Percentiles rank a stretch among this genome's conserved stretches.
These are phyloP conservation scores for Kluyveromyces aestuarii DNA, from an alignment of 805 yeast genomes.

Conservation along the genomic window DNA sequence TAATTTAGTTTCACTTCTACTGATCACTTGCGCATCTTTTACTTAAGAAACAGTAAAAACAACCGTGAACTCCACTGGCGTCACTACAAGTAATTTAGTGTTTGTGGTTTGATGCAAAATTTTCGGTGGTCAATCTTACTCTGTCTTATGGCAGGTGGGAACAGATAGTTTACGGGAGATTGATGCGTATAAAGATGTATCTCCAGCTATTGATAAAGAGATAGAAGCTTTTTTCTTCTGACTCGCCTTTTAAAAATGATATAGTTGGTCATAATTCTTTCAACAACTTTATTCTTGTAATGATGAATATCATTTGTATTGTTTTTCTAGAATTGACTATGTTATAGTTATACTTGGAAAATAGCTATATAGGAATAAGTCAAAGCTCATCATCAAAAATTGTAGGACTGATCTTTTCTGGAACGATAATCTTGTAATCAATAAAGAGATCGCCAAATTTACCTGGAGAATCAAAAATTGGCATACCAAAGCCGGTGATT, in stretches of 20 bases:
- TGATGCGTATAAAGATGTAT: conserved; percentile 26
- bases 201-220: conserved; percentile 30
- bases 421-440: conserved; percentile 40
- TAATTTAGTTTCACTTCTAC: background rate
- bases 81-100: conserved; percentile 14
- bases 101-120: conserved; percentile 21
- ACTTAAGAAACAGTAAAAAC: background rate
- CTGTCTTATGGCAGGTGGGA: background rate
- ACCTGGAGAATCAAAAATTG: conserved; percentile 38
- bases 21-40: too few species aligned
- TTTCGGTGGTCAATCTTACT: background rate
- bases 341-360: background rate
- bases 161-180: conserved; percentile 19
- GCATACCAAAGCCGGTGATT: conserved; percentile 81
- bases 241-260: conserved; percentile 22
- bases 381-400: conserved; percentile 6
- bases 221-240: conserved; percentile 26
- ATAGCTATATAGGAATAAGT: background rate
- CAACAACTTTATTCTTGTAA: conserved; percentile 14
- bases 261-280: conserved; percentile 31
- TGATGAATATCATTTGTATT: too few species aligned
- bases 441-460: conserved; percentile 46
- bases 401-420: conserved; percentile 16
- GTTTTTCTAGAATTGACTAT: background rate
- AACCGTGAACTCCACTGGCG: conserved; percentile 27